These are phyloP conservation scores for Penicillium sp. DNA, from an alignment of 2,329 filamentous ascomycete species.

Conservation along the genomic window DNA sequence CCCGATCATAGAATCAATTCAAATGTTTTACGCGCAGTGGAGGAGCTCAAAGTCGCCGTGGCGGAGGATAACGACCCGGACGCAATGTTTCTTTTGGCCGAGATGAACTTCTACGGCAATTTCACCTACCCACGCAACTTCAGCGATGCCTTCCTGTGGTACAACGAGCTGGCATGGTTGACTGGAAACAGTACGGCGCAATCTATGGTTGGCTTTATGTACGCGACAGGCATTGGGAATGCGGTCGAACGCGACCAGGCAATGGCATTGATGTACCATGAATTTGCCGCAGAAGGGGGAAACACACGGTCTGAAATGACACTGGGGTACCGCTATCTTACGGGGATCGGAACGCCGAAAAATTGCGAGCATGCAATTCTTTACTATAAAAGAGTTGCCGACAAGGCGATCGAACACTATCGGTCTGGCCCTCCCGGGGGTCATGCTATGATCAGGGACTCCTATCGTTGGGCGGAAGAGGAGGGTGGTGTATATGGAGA, in stretches of 20 bases:
- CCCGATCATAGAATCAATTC: conserved; percentile 39
- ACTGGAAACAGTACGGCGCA: conserved; percentile 91
- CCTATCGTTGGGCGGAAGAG: conserved; percentile 87
- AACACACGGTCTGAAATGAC: conserved; percentile 92
- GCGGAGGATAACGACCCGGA: conserved; percentile 65
- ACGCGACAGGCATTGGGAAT: conserved; percentile 86
- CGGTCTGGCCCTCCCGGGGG: conserved; percentile 90
- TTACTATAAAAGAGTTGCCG: conserved; percentile 91
- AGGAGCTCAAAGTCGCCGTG: conserved; percentile 63
- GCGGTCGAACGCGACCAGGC: conserved; percentile 85
- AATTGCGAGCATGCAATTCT: conserved; percentile 83
- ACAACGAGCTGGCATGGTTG: conserved; percentile 73
- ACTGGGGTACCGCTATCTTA: conserved; percentile 81
- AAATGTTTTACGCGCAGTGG: conserved; percentile 61
- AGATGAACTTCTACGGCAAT: conserved; percentile 97
- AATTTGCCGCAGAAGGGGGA: conserved; percentile 83
- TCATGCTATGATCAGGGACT: conserved; percentile 73
- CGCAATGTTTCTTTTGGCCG: conserved; percentile 84
- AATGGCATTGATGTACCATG: conserved; percentile 90
- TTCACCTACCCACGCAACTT: conserved; percentile 86
- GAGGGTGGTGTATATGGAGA: conserved; percentile 92
- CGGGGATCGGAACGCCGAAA: conserved; percentile 81
- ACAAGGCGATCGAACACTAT: conserved; percentile 88
- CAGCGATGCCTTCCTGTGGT: conserved; percentile 76
- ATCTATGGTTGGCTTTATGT: conserved; percentile 94